Evolutionary conservation across 441 rosid species (phyloP).

Genomic region (Mallotus repandus): DNA sequence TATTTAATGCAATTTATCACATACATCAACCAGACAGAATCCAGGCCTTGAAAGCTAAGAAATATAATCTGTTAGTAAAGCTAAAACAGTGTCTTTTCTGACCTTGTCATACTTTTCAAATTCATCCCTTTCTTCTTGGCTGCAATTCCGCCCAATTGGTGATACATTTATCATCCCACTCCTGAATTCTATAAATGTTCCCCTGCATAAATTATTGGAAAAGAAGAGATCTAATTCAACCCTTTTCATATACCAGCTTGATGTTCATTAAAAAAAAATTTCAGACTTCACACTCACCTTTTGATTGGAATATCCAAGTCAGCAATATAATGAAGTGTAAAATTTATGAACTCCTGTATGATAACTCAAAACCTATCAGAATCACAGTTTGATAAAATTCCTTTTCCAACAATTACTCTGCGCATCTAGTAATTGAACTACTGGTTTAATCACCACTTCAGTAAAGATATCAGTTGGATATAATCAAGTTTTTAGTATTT

Average conservation of each 20-base stretch:
- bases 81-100: conserved; percentile 15
- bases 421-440: conserved; percentile 8
- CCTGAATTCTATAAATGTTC: conserved; percentile 96
- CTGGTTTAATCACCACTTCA: background rate
- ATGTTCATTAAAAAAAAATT: conserved; percentile 7
- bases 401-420: conserved; percentile 1
- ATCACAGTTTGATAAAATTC: conserved; percentile 11
- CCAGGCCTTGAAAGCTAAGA: conserved; percentile 11
- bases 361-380: conserved; percentile 24
- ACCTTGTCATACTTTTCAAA: conserved; percentile 96
- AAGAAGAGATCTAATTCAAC: conserved; percentile 5
- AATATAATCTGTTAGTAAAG: conserved; percentile 8
- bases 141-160: conserved; percentile 98
- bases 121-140: conserved; percentile 98
- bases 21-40: conserved; percentile 9
- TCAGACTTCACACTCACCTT: conserved; percentile 44
- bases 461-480: background rate
- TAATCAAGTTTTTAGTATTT: background rate
- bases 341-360: conserved; percentile 85
- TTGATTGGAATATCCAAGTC: conserved; percentile 98
- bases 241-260: background rate
- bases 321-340: conserved; percentile 84
- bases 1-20: conserved; percentile 13
- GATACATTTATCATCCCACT: conserved; percentile 98
- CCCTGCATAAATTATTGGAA: conserved; percentile 45